Conservation (phyloP, 805 yeast genomes). For the Lachancea dasiensis region DNA sequence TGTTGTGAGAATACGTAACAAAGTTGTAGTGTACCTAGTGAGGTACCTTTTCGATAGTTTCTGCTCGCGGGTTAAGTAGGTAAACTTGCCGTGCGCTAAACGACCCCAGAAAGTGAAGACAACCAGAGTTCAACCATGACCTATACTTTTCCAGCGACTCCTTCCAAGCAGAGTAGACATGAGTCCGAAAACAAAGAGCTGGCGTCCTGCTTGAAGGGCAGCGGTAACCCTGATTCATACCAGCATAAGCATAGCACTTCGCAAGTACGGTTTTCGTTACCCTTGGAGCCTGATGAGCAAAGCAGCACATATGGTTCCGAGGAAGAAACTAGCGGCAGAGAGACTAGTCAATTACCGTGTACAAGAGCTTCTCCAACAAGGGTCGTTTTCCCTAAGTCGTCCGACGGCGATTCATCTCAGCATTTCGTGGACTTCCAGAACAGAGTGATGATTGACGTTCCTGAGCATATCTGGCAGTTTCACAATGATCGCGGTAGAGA, state of each 20-base stretch:
- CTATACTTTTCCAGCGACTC: constrained; percentile 2
- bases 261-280: constrained; percentile 31
- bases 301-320: too few species aligned
- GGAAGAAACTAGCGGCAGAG: too few species aligned
- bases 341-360: too few species aligned
- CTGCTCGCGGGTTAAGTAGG: too few species aligned
- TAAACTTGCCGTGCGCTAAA: too few species aligned
- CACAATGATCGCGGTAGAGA: constrained; percentile 14
- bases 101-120: too few species aligned
- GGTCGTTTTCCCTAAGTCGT: constrained; percentile 26
- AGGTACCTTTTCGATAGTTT: too few species aligned
- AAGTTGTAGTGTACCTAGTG: too few species aligned
- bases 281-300: constrained; percentile 3
- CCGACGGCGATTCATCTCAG: constrained; percentile 4
- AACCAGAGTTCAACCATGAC: not conserved
- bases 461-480: constrained; percentile 28
- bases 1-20: too few species aligned
- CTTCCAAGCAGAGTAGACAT: not conserved
- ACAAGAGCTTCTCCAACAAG: constrained; percentile 29
- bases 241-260: constrained; percentile 11
- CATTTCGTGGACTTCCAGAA: constrained; percentile 26
- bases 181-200: constrained; percentile 1
- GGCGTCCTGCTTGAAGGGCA: constrained; percentile 11
- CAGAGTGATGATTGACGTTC: constrained; percentile 28
- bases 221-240: not conserved